A percentile compares a stretch with the other conserved stretches of the same genome.
Conservation (phyloP, 2,329 filamentous ascomycete genomes). For the Colletotrichum cuscutae region DNA sequence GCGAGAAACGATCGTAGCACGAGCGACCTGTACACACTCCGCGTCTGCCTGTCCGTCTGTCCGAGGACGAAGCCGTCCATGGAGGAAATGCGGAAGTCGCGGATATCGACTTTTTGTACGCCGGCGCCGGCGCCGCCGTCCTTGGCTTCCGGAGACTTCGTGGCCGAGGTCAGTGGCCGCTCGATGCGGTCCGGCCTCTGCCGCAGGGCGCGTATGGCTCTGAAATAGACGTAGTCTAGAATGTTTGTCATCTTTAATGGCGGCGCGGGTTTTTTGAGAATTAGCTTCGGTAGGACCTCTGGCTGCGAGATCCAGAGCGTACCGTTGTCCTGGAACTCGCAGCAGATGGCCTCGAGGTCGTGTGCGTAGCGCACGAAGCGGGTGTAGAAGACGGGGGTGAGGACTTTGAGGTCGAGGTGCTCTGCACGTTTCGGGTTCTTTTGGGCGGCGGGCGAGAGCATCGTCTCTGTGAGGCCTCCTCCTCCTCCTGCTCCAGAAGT, state of each 20-base stretch:
- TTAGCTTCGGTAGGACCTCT: constrained; percentile 58
- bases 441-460: constrained; percentile 46
- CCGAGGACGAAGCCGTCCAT: constrained; percentile 61
- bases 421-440: constrained; percentile 38
- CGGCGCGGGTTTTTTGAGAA: constrained; percentile 51
- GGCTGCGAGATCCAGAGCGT: constrained; percentile 68
- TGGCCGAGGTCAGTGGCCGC: constrained; percentile 52
- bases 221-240: constrained; percentile 54
- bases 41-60: constrained; percentile 41
- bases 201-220: constrained; percentile 55
- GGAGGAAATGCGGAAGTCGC: constrained; percentile 58
- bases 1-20: constrained; percentile 57
- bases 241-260: constrained; percentile 47
- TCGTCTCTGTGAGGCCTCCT: constrained; percentile 42
- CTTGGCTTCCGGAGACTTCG: constrained; percentile 18
- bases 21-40: constrained; percentile 48
- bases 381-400: constrained; percentile 75
- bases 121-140: constrained; percentile 16
- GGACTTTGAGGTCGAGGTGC: constrained; percentile 64
- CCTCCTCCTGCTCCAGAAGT: not conserved
- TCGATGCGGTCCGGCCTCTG: constrained; percentile 52
- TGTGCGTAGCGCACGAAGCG: constrained; percentile 72
- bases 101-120: constrained; percentile 50
- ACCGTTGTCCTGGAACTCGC: constrained; percentile 67
- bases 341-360: constrained; percentile 69